Conservation (phyloP, 2,329 filamentous ascomycete genomes). For the Paracoccidioides brasiliensis region DNA sequence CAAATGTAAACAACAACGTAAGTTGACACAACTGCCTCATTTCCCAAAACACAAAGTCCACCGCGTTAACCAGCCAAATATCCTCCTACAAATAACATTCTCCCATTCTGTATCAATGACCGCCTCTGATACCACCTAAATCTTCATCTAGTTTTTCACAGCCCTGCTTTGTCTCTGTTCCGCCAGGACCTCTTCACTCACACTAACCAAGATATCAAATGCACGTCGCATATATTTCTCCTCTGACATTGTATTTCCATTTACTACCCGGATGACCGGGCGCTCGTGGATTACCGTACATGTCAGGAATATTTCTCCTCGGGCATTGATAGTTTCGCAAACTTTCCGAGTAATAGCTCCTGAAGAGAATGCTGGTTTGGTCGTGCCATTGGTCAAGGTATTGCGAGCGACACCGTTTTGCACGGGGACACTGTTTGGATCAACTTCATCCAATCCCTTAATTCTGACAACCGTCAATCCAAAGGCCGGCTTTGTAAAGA, state of each 20-base stretch:
- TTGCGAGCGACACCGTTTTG: too few species aligned
- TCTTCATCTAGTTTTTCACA: not conserved
- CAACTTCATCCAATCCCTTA: constrained; percentile 27
- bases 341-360: constrained; percentile 61
- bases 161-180: not conserved
- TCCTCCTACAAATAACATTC: too few species aligned
- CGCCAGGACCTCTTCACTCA: constrained; percentile 43
- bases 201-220: constrained; percentile 58
- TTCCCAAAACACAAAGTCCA: too few species aligned
- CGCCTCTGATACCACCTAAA: too few species aligned
- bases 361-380: constrained; percentile 29
- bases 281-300: constrained; percentile 58
- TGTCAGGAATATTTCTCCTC: constrained; percentile 72
- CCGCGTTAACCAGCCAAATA: not conserved
- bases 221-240: constrained; percentile 58
- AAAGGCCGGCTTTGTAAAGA: constrained; percentile 63
- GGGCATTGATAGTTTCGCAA: constrained; percentile 59
- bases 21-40: too few species aligned
- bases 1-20: too few species aligned
- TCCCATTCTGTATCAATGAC: too few species aligned
- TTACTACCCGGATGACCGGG: constrained; percentile 72
- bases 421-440: not conserved
- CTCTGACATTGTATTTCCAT: constrained; percentile 55
- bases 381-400: constrained; percentile 16
- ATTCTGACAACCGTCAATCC: constrained; percentile 66